Base-by-base conservation (phyloP, 1,139 yeast species). In the Hansenula anomala region DNA sequence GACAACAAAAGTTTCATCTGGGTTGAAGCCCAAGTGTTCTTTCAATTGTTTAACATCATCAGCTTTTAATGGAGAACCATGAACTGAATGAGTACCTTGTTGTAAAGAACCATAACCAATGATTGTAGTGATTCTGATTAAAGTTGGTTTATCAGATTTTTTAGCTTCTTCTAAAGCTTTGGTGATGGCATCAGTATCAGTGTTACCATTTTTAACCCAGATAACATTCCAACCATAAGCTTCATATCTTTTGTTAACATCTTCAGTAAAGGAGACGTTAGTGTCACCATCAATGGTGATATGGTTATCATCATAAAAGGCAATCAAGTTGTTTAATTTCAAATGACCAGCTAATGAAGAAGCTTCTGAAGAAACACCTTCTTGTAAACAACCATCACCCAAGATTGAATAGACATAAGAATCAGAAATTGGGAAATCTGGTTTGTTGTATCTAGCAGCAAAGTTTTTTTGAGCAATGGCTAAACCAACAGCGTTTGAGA, bases 241-340 rank as follows among this genome's bases (percentile, higher is more conserved):
- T 71, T 80, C 82, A 67, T 86, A 85, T 71, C 98, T 82, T 63
- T 73, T 75, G 50, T 75, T 60, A 36, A 94, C 98, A 60, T 94
- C 87, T 73, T 94, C 98, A 49, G 96, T 88, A 80, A 94, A 92
- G 49, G 98, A 89, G 50, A 81, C 80, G 52, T 77, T 72, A 60
- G 95, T 94, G 67, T 77, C 72, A 72, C 99, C 99, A 64, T 92
- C 99, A 63, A 92, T 92, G 59, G 98, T 84, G 72, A 92, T 90
- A 66, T 81, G 84, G 83, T 64, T 64, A 45, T 63, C 59, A 44
- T 64, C 69, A 43, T 62, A 64, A 24, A 64, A 52, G 12, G 63
- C 56, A 19, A 56, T 56, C 44, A 64, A 53, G 43, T 64, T 64
- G 52, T 56, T 55, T 39, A 65, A 49, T 16, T 53, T 52, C 41